Evolutionary conservation across 2,329 filamentous ascomycete species (phyloP), one percentile per base, ranked within the genome.

Genomic region (Arthrinium phaeospermum): DNA sequence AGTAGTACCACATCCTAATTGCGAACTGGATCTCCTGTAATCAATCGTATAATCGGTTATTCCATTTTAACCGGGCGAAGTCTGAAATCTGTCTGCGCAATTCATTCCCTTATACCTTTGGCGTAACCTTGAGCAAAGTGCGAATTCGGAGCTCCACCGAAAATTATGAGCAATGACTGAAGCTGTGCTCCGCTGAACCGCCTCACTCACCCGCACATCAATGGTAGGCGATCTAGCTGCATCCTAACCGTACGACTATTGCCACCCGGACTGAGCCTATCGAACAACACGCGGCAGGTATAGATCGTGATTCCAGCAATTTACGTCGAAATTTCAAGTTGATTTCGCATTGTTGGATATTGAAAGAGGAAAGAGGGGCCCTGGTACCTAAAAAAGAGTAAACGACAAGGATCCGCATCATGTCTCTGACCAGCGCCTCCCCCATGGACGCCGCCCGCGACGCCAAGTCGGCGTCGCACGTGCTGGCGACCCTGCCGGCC

Each of bases 391-490:
- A 19, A n/a, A 30, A 30, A 44, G 14, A 68, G 2, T 6, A 37
- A 12, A n/a, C 16, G 24, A 10, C 19, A 67, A 27, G 2, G 37
- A 41, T 24, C 27, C 24, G 0, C 22, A 22, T 16, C 46, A 98
- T 98, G 96, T 98, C 96, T 76, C 88, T 98, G 73, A 98, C 95
- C 68, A 95, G 94, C 82, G 94, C 93, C 71, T 92, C 92, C 45
- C 93, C 96, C 68, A 86, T 90, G 71, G 91, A 95, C 75, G 93
- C 93, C 70, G 96, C 96, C 49, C 88, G 87, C 78, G 89, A 92
- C 68, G 96, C 96, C 74, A 95, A 95, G 79, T 84, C 89, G 67
- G 94, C 96, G 22, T 97, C 96, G 45, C 93, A 94, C 80, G 89
- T 90, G 70, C 90, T 99, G 64, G 94, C 95, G 68, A 93, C 94